Evolutionary conservation across 2,329 filamentous ascomycete species (phyloP), one percentile per base, ranked within the genome.

Genomic region (Lasiodiplodia sp.): DNA sequence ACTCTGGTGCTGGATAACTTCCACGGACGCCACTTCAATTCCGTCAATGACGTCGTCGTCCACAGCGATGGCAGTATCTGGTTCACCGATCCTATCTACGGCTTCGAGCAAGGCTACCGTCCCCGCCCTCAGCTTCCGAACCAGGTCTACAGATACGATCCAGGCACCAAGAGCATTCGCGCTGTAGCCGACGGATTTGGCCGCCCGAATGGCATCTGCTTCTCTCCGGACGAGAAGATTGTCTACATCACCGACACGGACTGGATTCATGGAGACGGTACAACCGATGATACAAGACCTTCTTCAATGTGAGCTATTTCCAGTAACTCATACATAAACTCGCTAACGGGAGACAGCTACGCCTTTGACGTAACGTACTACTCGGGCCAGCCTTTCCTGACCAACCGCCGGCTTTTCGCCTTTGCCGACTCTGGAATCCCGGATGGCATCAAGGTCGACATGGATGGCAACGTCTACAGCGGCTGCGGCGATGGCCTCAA

Each of bases 381-480:
- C 76, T 88, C 12, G 72, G 53, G 53, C n/a, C 56, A 57, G 53
- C 65, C 55, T 16, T 67, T 67, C 28, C 65, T 67, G 28, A 38
- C 73, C 0, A 86, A 87, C 72, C 81, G 81, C 58, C 82, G 85
- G 28, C 73, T 87, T 0, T 88, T 89, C 71, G 83, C 86, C 1
- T 84, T 83, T 70, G 81, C 82, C 0, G 79, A 81, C 40, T 76
- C 76, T 0, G 85, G 85, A 0, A 78, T 83, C 6, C 85, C 86
- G 0, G 78, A 72, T 69, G 79, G 77, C 34, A 78, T 88, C 52
- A 86, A 88, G 69, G 82, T 82, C 68, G 86, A 88, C 71, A 77
- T 80, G 8, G 77, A 83, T 14, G 87, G 87, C 1, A 86, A 88
- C 64, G 82, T 90, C 2, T 89, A 83, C 71, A 78, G 81, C 49